phyloP scores from a whole-genome alignment of 73 alveolate species.

The Uronychia setigera region DNA sequence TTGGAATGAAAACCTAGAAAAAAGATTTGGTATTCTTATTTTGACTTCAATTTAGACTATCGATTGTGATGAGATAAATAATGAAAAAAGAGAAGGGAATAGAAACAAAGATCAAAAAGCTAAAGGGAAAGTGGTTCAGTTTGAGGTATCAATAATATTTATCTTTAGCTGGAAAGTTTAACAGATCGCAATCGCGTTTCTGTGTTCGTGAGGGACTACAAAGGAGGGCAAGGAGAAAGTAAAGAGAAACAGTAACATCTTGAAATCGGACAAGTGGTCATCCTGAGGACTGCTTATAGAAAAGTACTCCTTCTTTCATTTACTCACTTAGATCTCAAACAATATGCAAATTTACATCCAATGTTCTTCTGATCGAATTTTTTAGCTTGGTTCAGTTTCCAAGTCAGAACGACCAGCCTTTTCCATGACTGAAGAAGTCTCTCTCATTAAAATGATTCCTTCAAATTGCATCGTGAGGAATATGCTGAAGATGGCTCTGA shows the following conservation, averaged over 20 bases:
- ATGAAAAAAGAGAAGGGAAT: neutral
- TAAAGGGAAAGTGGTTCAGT: neutral
- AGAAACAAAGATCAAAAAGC: neutral
- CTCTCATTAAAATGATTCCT: slow-evolving; percentile 41
- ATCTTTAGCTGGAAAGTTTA: slow-evolving; percentile 5
- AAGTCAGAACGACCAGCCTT: slow-evolving; percentile 23
- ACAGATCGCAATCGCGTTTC: slow-evolving; percentile 28
- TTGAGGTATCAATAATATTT: neutral
- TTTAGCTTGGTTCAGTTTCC: slow-evolving; percentile 18
- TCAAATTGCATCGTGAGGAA: slow-evolving; percentile 35
- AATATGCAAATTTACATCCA: slow-evolving; percentile 36
- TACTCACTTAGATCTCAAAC: slow-evolving; percentile 19
- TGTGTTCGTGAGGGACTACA: slow-evolving; percentile 39
- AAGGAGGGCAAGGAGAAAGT: too few species aligned
- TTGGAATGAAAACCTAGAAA: neutral
- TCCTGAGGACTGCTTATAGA: slow-evolving; percentile 37
- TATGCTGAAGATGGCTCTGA: slow-evolving; percentile 34
- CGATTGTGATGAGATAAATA: neutral
- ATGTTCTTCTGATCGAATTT: slow-evolving; percentile 10
- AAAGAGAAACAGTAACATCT: slow-evolving; percentile 2
- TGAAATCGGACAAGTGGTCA: slow-evolving; percentile 6
- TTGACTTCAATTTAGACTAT: neutral
- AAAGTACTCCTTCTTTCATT: slow-evolving; percentile 7
- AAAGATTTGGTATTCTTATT: neutral
- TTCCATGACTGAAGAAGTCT: neutral